Evolutionary conservation across 2,329 filamentous ascomycete genomes (phyloP).

Genomic region (Pleurostoma richardsiae): DNA sequence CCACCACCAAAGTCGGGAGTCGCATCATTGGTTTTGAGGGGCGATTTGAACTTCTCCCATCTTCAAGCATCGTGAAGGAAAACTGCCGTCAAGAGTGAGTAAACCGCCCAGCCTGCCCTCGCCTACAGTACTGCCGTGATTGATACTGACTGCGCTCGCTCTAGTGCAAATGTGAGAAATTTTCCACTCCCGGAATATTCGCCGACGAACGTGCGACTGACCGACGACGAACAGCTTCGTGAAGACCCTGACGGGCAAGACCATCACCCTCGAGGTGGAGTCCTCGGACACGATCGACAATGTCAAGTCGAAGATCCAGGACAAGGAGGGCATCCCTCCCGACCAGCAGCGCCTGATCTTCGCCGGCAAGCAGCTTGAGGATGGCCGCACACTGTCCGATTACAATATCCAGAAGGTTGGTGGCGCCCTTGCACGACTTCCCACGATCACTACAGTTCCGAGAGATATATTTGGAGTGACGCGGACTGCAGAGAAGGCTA

Average conservation of each 20-base stretch:
- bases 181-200: constrained; percentile 15
- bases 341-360: constrained; percentile 99
- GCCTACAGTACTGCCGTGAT: constrained; percentile 1
- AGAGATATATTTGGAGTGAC: no score
- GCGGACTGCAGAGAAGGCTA: no score
- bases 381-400: constrained; percentile 92
- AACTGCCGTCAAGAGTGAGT: constrained; percentile 53
- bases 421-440: constrained; percentile 10
- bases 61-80: no score
- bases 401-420: constrained; percentile 99
- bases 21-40: no score
- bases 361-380: constrained; percentile 98
- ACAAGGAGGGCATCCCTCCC: constrained; percentile 98
- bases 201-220: constrained; percentile 11
- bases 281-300: constrained; percentile 99
- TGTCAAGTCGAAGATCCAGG: constrained; percentile 99
- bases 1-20: no score
- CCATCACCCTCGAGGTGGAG: constrained; percentile 99
- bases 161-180: constrained; percentile 83
- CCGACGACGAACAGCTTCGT: constrained; percentile 70
- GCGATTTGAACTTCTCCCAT: no score
- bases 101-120: constrained; percentile 2
- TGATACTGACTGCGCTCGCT: constrained; percentile 19
- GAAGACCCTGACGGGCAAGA: constrained; percentile 99
- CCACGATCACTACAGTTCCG: not conserved